Evolutionary conservation across 1,284 basidiomycete species (phyloP).

Genomic region (Ceratorhiza oryzae-sativae): DNA sequence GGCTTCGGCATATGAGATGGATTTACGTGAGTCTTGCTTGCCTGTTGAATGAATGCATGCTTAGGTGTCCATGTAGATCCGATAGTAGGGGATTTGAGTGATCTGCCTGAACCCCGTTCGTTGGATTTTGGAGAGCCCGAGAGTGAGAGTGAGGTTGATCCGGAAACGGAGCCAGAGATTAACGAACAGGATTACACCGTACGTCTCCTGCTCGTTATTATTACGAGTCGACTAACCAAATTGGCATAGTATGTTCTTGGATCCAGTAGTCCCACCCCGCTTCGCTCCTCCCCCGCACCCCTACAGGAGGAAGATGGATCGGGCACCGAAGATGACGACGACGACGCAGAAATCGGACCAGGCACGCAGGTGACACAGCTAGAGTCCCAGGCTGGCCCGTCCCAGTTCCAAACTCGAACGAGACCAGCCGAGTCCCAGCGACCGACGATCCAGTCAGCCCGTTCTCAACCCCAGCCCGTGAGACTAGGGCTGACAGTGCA

Average conservation of each 20-base stretch:
- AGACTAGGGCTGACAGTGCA: not conserved
- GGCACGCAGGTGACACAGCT: not conserved
- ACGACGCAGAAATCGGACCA: constrained; percentile 8
- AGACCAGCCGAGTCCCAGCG: not conserved
- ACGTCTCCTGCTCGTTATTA: not conserved
- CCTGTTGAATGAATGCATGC: not conserved
- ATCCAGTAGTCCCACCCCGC: not conserved
- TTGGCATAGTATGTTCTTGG: not conserved
- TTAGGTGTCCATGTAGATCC: too few relatives aligned
- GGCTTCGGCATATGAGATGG: not conserved
- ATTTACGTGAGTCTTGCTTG: not conserved
- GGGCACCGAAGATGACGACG: constrained; percentile 24
- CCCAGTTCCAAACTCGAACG: not conserved
- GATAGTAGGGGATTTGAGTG: constrained; percentile 12
- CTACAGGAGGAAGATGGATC: constrained; percentile 1
- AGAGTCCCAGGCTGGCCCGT: not conserved
- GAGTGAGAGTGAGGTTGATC: constrained; percentile 6
- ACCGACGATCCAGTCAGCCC: not conserved
- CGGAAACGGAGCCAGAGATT: not conserved
- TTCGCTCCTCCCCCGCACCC: constrained; percentile 14
- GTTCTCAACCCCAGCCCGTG: constrained; percentile 2
- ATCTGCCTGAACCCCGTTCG: not conserved
- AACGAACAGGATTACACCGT: constrained; percentile 3
- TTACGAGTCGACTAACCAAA: not conserved
- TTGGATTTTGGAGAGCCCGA: constrained; percentile 4